Evolutionary conservation across 345 rosid species (phyloP).

Genomic region (Anacardium occidentale): DNA sequence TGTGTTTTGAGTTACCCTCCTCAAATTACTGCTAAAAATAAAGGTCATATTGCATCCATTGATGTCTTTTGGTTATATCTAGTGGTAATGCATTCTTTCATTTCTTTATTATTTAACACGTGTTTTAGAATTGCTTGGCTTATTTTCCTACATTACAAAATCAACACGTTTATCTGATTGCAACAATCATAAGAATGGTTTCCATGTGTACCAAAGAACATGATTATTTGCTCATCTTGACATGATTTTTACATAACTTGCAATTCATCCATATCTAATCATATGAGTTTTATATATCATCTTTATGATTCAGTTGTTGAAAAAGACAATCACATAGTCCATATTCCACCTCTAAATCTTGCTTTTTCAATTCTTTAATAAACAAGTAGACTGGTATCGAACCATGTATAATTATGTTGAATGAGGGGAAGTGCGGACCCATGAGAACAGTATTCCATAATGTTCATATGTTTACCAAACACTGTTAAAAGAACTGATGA

Average conservation of each 20-base stretch:
- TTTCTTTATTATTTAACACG: not conserved
- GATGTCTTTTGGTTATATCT: conserved; percentile 2
- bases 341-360: no score
- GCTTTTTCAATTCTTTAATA: no score
- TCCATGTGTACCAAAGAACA: not conserved
- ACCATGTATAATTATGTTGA: no score
- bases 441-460: no score
- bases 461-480: not conserved
- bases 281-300: no score
- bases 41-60: not conserved
- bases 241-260: not conserved
- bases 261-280: no score
- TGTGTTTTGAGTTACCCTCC: conserved; percentile 7
- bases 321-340: no score
- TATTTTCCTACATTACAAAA: not conserved
- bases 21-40: conserved; percentile 13
- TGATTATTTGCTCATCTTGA: not conserved
- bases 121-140: conserved; percentile 14
- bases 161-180: conserved; percentile 2
- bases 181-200: no score
- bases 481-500: not conserved
- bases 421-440: no score
- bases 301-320: no score
- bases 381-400: no score
- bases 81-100: not conserved